Base-by-base conservation (phyloP, 164 flowering plant species). In the Akebia trifoliata region DNA sequence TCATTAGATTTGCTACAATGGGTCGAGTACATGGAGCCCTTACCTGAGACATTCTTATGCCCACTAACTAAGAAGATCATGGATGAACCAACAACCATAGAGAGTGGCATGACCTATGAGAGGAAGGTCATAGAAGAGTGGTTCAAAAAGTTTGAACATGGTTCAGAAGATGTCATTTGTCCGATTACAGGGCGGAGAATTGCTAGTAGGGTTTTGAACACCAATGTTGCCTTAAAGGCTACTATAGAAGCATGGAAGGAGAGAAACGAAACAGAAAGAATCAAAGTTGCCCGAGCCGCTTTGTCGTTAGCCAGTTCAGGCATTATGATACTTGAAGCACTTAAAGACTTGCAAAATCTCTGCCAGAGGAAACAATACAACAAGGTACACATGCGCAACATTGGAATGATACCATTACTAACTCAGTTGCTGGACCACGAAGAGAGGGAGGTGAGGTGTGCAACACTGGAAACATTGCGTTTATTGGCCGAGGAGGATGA, bases 81-180 rank as follows among this genome's bases (percentile, higher is more conserved):
- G 95, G 80, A 80, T 9, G 95, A 85, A 37, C 92, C 95, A 28
- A 90, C 85, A 21, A 85, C 90, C 29, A 67, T 83, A 52, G 77
- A 69, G 56, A 85, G 78, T 59, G 95, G 92, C 35, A 73, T 74
- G 28, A 85, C 95, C 14, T 87, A 70, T 62, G 95, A 87, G 56
- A 81, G 80, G 50, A 56, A 50, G 21, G 87, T 85, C 25, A 80
- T 87, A 56, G 45, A 46, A 1, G 74, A 72, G 61, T 83, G 81
- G 81, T 78, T 85, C 57, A 66, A 68, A 15, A 69, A 68, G 46
- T 71, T 50, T 43, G 60, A 60, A 9, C 60, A 65, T 7, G 22
- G 34, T 31, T 31, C 63, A 7, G 74, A 73, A 11, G 70, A 74
- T 34, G 56, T 76, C 34, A n/a, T 56, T 59, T 87, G 95, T 59